These are phyloP conservation scores for Cokeromyces recurvatus DNA, from an alignment of 371 early-diverging fungal species.

Conservation along the genomic window DNA sequence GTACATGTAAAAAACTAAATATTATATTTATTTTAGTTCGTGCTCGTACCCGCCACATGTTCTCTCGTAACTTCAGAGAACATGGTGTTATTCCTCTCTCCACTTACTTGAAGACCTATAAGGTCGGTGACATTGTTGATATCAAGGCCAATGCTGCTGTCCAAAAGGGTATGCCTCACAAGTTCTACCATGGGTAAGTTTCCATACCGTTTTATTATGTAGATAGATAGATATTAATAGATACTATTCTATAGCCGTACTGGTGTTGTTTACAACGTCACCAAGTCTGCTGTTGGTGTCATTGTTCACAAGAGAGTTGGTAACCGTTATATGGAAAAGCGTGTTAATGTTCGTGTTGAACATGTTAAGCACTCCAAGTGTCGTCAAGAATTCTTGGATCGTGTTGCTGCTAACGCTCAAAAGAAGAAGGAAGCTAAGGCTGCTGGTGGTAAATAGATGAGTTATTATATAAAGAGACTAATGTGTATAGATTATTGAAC, in stretches of 20 bases:
- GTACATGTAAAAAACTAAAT: not conserved
- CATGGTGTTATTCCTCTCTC: slow-evolving; percentile 90
- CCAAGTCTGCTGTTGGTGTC: slow-evolving; percentile 97
- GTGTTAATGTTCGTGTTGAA: slow-evolving; percentile 96
- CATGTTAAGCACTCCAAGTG: slow-evolving; percentile 99
- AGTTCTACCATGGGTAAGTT: slow-evolving; percentile 98
- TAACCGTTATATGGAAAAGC: slow-evolving; percentile 97
- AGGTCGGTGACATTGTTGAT: slow-evolving; percentile 70
- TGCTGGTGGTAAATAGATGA: slow-evolving; percentile 32
- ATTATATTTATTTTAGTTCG: slow-evolving; percentile 6
- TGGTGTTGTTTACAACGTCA: slow-evolving; percentile 96
- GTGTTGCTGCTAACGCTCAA: slow-evolving; percentile 92
- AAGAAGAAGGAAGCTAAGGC: slow-evolving; percentile 79
- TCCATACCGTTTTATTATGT: not conserved
- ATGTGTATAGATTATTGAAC: too few relatives aligned
- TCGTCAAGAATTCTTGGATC: slow-evolving; percentile 96
- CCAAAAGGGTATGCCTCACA: slow-evolving; percentile 99
- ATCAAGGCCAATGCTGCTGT: slow-evolving; percentile 69
- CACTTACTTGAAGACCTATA: slow-evolving; percentile 96
- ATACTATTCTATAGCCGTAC: slow-evolving; percentile 87
- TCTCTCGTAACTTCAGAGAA: slow-evolving; percentile 93
- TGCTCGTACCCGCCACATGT: slow-evolving; percentile 96
- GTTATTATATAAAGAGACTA: too few relatives aligned
- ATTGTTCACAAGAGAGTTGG: slow-evolving; percentile 98
- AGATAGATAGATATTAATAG: too few relatives aligned